Percentiles rank a stretch among this genome's conserved stretches.
These are phyloP conservation scores for Bipolaris sorokiniana DNA, from an alignment of 2,329 filamentous ascomycete species.

Conservation along the genomic window DNA sequence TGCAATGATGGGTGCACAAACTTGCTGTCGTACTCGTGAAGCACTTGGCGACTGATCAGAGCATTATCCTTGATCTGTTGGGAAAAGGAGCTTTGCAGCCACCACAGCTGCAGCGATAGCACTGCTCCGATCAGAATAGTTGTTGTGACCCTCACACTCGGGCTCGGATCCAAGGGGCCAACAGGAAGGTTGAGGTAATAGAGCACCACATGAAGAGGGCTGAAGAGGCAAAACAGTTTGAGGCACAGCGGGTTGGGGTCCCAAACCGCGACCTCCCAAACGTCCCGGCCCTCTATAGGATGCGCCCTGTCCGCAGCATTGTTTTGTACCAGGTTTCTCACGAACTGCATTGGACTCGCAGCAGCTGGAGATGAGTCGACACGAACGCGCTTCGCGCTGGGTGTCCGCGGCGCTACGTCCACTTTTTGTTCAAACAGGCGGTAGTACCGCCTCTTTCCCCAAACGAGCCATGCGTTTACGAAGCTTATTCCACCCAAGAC, in stretches of 20 bases:
- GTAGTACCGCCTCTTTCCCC: constrained; percentile 82
- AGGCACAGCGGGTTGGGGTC: constrained; percentile 86
- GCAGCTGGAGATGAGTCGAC: constrained; percentile 82
- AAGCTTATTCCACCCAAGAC: constrained; percentile 69
- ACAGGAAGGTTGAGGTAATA: constrained; percentile 90
- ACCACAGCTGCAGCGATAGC: constrained; percentile 76
- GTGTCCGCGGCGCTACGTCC: constrained; percentile 75
- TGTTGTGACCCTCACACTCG: constrained; percentile 84
- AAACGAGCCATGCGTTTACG: constrained; percentile 80
- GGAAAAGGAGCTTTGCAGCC: constrained; percentile 74
- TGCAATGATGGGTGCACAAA: constrained; percentile 91
- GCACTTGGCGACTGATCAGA: constrained; percentile 87
- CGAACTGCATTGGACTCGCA: constrained; percentile 77
- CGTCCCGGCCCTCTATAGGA: constrained; percentile 80
- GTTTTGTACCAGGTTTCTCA: constrained; percentile 70
- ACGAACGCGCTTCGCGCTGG: constrained; percentile 85
- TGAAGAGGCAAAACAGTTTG: constrained; percentile 86
- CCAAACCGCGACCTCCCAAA: constrained; percentile 95
- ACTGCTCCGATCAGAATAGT: constrained; percentile 77
- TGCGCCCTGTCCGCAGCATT: constrained; percentile 84
- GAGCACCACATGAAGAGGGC: constrained; percentile 87
- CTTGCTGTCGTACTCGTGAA: constrained; percentile 95
- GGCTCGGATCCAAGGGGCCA: constrained; percentile 73
- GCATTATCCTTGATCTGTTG: constrained; percentile 85
- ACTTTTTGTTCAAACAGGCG: constrained; percentile 88